phyloP scores from a whole-genome alignment of 805 yeast genomes.

The Ogataea dorogensis region DNA sequence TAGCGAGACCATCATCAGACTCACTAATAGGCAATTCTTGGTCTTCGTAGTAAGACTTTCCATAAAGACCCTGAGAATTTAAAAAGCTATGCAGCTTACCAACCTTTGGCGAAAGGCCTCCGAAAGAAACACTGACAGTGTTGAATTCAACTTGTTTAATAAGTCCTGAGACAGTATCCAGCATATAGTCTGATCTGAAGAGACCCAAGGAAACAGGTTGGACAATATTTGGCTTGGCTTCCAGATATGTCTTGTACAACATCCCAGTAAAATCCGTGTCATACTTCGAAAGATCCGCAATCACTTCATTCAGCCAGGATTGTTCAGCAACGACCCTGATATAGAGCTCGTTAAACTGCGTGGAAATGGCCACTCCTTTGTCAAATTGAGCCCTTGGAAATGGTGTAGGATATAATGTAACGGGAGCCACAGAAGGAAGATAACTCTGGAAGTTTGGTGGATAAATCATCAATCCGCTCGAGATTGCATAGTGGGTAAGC shows the following conservation, averaged over 20 bases:
- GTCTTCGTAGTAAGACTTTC: conserved; percentile 43
- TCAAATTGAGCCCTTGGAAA: conserved; percentile 68
- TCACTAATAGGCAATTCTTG: conserved; percentile 60
- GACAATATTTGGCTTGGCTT: conserved; percentile 48
- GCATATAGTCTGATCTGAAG: conserved; percentile 88
- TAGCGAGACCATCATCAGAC: conserved; percentile 60
- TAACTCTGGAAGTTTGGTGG: conserved; percentile 52
- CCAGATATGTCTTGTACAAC: conserved; percentile 57
- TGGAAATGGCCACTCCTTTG: conserved; percentile 65
- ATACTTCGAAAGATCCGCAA: conserved; percentile 51
- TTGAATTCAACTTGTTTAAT: conserved; percentile 96
- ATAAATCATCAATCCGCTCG: conserved; percentile 81
- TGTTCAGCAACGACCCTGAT: conserved; percentile 58
- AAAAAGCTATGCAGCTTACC: conserved; percentile 70
- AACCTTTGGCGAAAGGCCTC: conserved; percentile 81
- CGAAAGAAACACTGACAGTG: conserved; percentile 93
- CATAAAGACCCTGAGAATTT: conserved; percentile 59
- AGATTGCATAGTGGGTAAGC: conserved; percentile 70
- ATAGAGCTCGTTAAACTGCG: conserved; percentile 69
- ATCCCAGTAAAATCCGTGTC: conserved; percentile 83
- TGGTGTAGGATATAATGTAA: conserved; percentile 89
- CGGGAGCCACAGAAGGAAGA: conserved; percentile 70
- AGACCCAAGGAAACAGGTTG: conserved; percentile 78
- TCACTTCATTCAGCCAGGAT: conserved; percentile 60
- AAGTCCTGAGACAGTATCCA: conserved; percentile 46